Base-by-base conservation (phyloP, 2,329 filamentous ascomycete species). In the Colletotrichum plurivorum region DNA sequence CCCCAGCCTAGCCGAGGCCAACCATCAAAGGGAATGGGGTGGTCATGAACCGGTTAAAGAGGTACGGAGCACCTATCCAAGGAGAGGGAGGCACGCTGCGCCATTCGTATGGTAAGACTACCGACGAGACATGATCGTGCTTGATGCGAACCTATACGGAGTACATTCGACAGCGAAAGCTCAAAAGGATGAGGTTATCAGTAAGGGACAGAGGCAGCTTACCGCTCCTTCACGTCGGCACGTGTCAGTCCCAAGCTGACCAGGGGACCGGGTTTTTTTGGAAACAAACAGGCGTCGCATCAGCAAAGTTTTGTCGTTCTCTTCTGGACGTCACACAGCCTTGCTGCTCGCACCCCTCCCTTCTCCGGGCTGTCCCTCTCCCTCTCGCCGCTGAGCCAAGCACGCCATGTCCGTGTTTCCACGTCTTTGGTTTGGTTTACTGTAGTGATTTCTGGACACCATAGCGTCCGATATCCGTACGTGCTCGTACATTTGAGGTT, bases 201-300 rank as follows among this genome's bases (percentile, higher is more conserved):
- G 39, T 16, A 46, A 16, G 36, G 31, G 45, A 60, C 31, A 36
- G 31, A 51, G 8, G n/a, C 20, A 25, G 57, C 46, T 60, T 60
- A 60, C 57, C 57, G 46, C 57, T 60, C 43, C 48, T 57, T 39
- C 31, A 27, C 31, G 31, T 41, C 22, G 16, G 59, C 59, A 62
- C 59, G 59, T 62, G 59, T 62, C 59, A 45, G 20, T 62, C 59
- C 36, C 9, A 36, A 60, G 12, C 46, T 25, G 31, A 27, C 57
- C 45, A 43, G 46, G 57, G 46, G 57, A 20, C 18, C 6, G 53
- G 5, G n/a, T 25, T 41, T 41, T 8, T 22, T 55, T 18, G 36
- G 18, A 18, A 43, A 55, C 31, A 43, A 55, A 55, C 36, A 20
- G 57, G 46, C 46, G 57, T 60, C 57, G 27, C 57, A 51, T 60